phyloP scores from a whole-genome alignment of 805 yeast species.

The Teunomyces funiuensis region DNA sequence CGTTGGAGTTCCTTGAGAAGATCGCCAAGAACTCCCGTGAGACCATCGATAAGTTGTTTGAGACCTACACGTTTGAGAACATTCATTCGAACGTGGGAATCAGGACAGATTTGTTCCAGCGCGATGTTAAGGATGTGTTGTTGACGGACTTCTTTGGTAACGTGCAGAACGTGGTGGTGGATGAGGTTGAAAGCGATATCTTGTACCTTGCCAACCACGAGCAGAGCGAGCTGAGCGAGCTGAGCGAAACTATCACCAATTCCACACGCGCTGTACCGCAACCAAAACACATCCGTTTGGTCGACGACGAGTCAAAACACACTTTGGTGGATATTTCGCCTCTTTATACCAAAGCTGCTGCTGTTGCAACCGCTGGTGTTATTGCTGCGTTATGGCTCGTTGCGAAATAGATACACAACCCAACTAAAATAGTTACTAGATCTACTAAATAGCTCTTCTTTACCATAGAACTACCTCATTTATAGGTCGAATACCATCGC shows the following conservation, averaged over 20 bases:
- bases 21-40: conserved; percentile 71
- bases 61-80: conserved; percentile 76
- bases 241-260: neutral
- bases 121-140: conserved; percentile 65
- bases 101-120: conserved; percentile 70
- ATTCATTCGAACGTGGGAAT: conserved; percentile 95
- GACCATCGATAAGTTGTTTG: conserved; percentile 83
- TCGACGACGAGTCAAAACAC: conserved; percentile 2
- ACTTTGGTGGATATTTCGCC: neutral
- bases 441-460: no score
- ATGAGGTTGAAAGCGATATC: conserved; percentile 52
- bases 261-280: neutral
- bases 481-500: no score
- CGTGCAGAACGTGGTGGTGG: conserved; percentile 73
- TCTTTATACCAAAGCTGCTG: conserved; percentile 11
- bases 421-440: neutral
- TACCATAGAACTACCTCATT: no score
- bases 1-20: conserved; percentile 81
- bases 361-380: conserved; percentile 16
- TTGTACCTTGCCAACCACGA: conserved; percentile 37
- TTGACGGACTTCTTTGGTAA: conserved; percentile 95
- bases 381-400: conserved; percentile 23
- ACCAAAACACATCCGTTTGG: neutral
- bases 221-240: conserved; percentile 17
- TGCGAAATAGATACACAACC: conserved; percentile 10